Conservation (phyloP, 208 protist species). For the Wallacemonas sp. region DNA sequence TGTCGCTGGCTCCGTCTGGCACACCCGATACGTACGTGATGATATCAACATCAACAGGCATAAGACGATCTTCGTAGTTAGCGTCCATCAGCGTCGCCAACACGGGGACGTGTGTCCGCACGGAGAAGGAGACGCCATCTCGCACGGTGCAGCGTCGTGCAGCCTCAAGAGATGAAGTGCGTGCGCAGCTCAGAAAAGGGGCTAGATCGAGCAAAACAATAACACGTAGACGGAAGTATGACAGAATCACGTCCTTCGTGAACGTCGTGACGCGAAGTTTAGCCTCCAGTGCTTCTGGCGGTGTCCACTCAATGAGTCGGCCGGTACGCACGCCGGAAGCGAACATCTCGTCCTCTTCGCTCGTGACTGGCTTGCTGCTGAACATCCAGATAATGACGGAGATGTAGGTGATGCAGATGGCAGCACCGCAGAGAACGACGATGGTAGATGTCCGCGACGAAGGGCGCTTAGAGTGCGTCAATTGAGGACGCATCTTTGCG, state of each 20-base stretch:
- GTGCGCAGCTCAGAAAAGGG: not conserved
- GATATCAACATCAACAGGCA: conserved; percentile 45
- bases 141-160: not conserved
- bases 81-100: conserved; percentile 26
- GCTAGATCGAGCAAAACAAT: conserved; percentile 9
- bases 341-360: conserved; percentile 29
- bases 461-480: too few species aligned
- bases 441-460: too few species aligned
- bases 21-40: not conserved
- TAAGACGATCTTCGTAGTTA: conserved; percentile 27
- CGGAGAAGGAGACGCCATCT: too few species aligned
- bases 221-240: conserved; percentile 30
- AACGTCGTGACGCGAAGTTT: not conserved
- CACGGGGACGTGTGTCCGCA: not conserved
- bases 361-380: conserved; percentile 15
- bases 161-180: not conserved
- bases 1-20: too few species aligned
- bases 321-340: not conserved
- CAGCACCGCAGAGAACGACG: conserved; percentile 1
- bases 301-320: conserved; percentile 23
- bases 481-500: too few species aligned
- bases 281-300: conserved; percentile 18
- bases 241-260: conserved; percentile 10
- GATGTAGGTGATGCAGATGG: conserved; percentile 7
- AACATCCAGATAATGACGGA: conserved; percentile 27